Evolutionary conservation across 1,284 basidiomycete species (phyloP), one percentile per base, ranked within the genome.

Genomic region (Cryptococcus deneoformans): DNA sequence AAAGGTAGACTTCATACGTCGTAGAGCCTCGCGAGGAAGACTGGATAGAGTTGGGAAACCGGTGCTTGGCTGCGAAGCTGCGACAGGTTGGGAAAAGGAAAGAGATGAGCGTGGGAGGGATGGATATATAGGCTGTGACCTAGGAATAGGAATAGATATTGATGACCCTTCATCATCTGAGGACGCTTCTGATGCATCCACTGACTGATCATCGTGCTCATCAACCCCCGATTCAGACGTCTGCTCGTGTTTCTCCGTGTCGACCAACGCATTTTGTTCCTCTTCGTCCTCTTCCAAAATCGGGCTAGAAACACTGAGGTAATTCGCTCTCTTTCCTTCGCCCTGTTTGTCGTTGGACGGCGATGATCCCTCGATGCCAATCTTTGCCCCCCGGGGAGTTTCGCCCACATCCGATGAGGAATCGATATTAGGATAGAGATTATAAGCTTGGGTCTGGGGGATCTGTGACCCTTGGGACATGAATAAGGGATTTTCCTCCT

Each of bases 401-500:
- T 37, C 24, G 6, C 59, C 59, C 12, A 60, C 64, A 39, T 67
- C 66, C 24, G 64, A 54, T 50, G 39, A 63, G 52, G 50, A 65
- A 40, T 39, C 58, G 6, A 47, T 57, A 5, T 52, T 52, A 0
- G 67, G 67, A 45, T 59, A 57, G 11, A 66, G 46, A 47, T 66
- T 61, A 43, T 65, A 65, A 6, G 56, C 60, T 60, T 71, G 69
- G 14, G 69, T 71, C 40, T 60, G 61, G 4, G 59, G 62, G 3
- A 60, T 39, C 44, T 67, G 69, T 8, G 64, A 64, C 14, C 61
- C 60, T 40, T 65, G 64, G 2, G 67, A 58, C 60, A 68, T 61
- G 65, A 71, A 71, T 9, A 71, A 58, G 5, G 63, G 64, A 36
- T 56, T 57, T 12, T 51, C 50, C 24, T 51, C 35, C 11, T 20